These are phyloP conservation scores for Dianthus caryophyllus DNA, from an alignment of 148 eudicot species.

Conservation along the genomic window DNA sequence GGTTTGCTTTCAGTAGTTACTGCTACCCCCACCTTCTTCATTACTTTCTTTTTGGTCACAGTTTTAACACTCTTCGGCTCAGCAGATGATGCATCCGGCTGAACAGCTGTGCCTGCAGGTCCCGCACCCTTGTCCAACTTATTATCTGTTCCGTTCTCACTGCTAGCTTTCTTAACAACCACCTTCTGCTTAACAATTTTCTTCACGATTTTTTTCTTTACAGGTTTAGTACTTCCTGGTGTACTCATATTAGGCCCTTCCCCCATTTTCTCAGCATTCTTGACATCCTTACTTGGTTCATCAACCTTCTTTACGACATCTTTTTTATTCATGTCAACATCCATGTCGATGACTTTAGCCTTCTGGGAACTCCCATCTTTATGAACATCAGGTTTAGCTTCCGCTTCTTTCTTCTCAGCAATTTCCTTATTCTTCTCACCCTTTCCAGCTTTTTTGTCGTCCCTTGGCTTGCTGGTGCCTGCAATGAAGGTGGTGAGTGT, in stretches of 20 bases:
- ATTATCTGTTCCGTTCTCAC: conserved; percentile 31
- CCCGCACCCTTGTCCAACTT: conserved; percentile 36
- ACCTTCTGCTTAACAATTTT: conserved; percentile 69
- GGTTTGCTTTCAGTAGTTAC: conserved; percentile 34
- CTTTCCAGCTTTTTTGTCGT: conserved; percentile 38
- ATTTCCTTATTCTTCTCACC: conserved; percentile 30
- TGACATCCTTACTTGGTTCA: conserved; percentile 29
- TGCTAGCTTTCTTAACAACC: conserved; percentile 34
- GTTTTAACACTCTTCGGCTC: conserved; percentile 43
- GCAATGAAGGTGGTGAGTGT: background rate
- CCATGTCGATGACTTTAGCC: background rate
- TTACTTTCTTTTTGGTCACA: conserved; percentile 47
- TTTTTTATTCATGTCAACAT: conserved; percentile 13
- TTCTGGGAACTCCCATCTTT: background rate
- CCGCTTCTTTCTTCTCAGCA: conserved; percentile 20
- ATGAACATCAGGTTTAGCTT: conserved; percentile 17
- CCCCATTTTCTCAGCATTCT: conserved; percentile 30
- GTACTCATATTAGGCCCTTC: conserved; percentile 27
- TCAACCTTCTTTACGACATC: conserved; percentile 32
- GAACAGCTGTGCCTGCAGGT: conserved; percentile 35
- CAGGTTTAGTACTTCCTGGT: conserved; percentile 34
- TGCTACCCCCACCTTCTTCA: conserved; percentile 35
- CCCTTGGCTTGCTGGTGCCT: conserved; percentile 38
- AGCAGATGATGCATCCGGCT: conserved; percentile 41
- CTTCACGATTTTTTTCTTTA: conserved; percentile 69